A percentile compares a stretch with the other conserved stretches of the same genome.
These are phyloP conservation scores for Paecilomyces dactylethromorphus DNA, from an alignment of 2,329 filamentous ascomycete species.

Conservation along the genomic window DNA sequence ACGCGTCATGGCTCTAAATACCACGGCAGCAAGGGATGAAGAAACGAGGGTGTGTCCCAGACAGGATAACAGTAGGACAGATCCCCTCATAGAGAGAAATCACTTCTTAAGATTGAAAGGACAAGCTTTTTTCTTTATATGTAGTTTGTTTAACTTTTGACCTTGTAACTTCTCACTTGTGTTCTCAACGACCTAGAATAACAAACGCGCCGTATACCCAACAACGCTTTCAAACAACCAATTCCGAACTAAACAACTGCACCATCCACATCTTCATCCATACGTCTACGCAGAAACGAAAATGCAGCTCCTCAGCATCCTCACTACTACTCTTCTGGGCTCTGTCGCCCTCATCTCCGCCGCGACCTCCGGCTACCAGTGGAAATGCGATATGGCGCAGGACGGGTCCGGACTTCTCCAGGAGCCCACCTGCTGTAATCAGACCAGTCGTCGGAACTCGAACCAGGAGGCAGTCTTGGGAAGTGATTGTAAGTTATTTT, in stretches of 20 bases:
- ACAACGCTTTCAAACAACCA: not conserved
- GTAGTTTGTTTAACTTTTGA: not conserved
- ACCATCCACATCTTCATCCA: not conserved
- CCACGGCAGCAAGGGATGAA: not conserved
- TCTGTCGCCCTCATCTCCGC: not conserved
- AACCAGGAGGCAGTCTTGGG: not conserved
- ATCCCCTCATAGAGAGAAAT: not conserved
- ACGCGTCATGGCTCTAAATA: not conserved
- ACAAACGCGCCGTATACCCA: not conserved
- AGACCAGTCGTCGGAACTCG: not conserved
- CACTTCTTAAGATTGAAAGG: not conserved
- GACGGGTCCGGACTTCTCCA: constrained; percentile 6
- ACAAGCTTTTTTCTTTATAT: not conserved
- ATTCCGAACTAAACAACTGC: not conserved
- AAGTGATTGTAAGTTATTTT: not conserved
- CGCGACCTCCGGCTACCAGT: not conserved
- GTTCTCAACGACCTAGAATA: not conserved
- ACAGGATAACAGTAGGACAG: not conserved
- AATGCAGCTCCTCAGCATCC: not conserved
- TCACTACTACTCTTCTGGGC: not conserved
- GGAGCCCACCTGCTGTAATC: constrained; percentile 7
- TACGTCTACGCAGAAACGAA: not conserved
- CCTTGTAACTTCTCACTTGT: not conserved
- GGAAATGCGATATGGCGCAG: constrained; percentile 7
- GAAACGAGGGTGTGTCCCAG: not conserved